Percentiles rank a stretch among this genome's conserved stretches.
phyloP scores from a whole-genome alignment of 805 yeast species.

The Kregervanrija delftensis region DNA sequence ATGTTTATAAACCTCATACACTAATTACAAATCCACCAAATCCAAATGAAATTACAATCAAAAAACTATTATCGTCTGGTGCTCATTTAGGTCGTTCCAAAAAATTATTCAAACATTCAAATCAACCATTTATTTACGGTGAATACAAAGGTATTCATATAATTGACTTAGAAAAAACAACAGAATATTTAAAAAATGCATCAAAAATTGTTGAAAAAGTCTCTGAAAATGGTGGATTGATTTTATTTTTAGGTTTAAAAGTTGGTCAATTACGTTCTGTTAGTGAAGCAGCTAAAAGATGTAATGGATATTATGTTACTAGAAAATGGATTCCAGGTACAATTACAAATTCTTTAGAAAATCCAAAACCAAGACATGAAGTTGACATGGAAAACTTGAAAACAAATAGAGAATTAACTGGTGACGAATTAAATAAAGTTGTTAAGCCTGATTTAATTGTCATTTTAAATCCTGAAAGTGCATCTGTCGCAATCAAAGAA shows the following conservation, averaged over 20 bases:
- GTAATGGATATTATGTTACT: constrained; percentile 74
- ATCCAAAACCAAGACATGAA: constrained; percentile 58
- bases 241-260: constrained; percentile 75
- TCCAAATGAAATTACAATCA: constrained; percentile 52
- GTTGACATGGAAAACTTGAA: constrained; percentile 67
- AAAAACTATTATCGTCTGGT: constrained; percentile 81
- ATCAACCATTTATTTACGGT: constrained; percentile 84
- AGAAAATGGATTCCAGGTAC: constrained; percentile 94
- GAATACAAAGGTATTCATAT: constrained; percentile 86
- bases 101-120: constrained; percentile 66
- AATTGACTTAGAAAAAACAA: constrained; percentile 82
- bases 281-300: constrained; percentile 70
- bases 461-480: constrained; percentile 80
- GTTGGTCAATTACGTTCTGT: constrained; percentile 71
- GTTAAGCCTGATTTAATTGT: constrained; percentile 88
- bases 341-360: constrained; percentile 69
- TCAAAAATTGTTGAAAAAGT: constrained; percentile 79
- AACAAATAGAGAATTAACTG: constrained; percentile 51
- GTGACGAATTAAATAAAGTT: constrained; percentile 42
- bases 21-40: constrained; percentile 55
- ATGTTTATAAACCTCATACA: constrained; percentile 64
- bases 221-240: constrained; percentile 76
- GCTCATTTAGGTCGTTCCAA: constrained; percentile 94
- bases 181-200: constrained; percentile 70
- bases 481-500: constrained; percentile 72